Base-by-base conservation (phyloP, 1,284 basidiomycete species). In the Termitomyces sp. region DNA sequence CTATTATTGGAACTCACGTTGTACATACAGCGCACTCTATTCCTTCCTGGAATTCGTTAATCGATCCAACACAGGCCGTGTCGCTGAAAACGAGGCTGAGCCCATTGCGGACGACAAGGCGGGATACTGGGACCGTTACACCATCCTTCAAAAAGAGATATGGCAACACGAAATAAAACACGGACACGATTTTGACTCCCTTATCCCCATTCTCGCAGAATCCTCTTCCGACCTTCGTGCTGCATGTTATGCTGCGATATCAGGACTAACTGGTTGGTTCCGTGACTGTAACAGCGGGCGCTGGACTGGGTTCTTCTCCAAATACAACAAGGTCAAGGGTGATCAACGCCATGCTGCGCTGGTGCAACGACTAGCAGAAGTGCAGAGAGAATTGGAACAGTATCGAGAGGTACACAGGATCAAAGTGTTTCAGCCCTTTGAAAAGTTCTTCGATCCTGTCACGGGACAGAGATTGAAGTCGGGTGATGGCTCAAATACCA, bases 151-250 rank as follows among this genome's bases (percentile, higher is more conserved):
- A 9, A 58, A 58, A 1, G 57, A 63, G 2, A 62, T 72, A 28
- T 60, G 56, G n/a, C 64, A 66, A 43, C 68, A 67, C 19, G 73
- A 75, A 58, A 50, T 62, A 1, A 62, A 64, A 30, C 69, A 74
- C 45, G 73, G 73, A 0, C 73, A 75, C 52, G 67, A 68, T 49
- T 65, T 75, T 21, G 72, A 74, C 51, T 60, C 65, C 0, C 66
- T 77, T n/a, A 61, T 75, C 5, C 75, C 74, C 13, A 70, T 76
- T 34, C 63, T 77, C 15, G 63, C 63, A 0, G 43, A 61, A 5
- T 67, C 70, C 5, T 74, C 75, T 6, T 59, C 58, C 1, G 63
- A 64, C 0, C 62, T 77, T 5, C 67, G 74, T 7, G 39, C 47
- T 1, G 63, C 69, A 1, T 71, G 69, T 21, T 64, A 68, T 19